Conservation (phyloP, 2,329 filamentous ascomycete genomes). For the Talaromyces sp. region DNA sequence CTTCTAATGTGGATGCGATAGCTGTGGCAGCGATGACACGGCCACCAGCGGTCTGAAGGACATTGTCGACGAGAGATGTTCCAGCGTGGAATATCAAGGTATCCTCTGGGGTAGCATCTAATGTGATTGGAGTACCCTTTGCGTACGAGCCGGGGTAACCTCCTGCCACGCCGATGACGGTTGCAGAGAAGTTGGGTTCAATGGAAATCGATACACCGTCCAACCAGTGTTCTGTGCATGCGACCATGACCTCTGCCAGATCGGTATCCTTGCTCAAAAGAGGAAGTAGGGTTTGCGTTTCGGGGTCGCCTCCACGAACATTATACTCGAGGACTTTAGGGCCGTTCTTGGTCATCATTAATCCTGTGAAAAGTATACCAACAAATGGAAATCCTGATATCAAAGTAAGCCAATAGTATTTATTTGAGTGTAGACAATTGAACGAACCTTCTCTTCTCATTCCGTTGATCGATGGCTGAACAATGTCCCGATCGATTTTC, state of each 20-base stretch:
- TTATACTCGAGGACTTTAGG: constrained; percentile 90
- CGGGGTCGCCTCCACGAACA: constrained; percentile 86
- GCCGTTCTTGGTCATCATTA: constrained; percentile 83
- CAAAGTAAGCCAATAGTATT: background rate
- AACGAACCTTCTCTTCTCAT: constrained; percentile 70
- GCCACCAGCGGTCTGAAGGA: constrained; percentile 75
- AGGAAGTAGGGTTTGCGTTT: constrained; percentile 81
- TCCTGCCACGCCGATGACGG: constrained; percentile 87
- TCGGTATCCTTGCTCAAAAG: constrained; percentile 75
- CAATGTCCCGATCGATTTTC: constrained; percentile 72
- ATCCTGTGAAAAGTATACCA: constrained; percentile 55
- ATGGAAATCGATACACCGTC: constrained; percentile 66
- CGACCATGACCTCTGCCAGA: constrained; percentile 82
- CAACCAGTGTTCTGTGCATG: constrained; percentile 73
- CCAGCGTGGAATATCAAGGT: constrained; percentile 91
- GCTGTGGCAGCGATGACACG: constrained; percentile 93
- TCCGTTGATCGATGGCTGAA: constrained; percentile 85
- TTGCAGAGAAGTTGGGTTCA: constrained; percentile 71
- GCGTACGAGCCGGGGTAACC: constrained; percentile 85
- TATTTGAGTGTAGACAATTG: background rate
- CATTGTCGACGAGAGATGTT: constrained; percentile 61
- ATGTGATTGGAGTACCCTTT: constrained; percentile 66
- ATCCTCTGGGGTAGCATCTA: constrained; percentile 53
- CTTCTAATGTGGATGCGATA: constrained; percentile 68
- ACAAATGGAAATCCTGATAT: constrained; percentile 40